Percentiles rank a stretch among this genome's conserved stretches.
Conservation (phyloP, 257 asterid genomes). For the Ilex aquifolium region DNA sequence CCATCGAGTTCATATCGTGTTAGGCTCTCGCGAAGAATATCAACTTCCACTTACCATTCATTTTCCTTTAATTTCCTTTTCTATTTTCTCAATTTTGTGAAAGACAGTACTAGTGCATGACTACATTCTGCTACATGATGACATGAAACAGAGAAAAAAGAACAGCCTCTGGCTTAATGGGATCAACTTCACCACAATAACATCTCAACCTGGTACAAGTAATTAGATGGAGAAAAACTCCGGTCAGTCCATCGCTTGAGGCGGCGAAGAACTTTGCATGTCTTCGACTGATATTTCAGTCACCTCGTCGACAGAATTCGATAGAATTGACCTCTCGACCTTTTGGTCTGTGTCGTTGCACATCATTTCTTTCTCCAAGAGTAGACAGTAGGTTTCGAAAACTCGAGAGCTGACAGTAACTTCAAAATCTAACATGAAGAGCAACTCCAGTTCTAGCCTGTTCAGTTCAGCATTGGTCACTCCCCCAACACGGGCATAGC, state of each 20-base stretch:
- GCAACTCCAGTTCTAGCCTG: slow-evolving; percentile 65
- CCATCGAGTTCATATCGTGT: too few species aligned
- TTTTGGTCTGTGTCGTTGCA: slow-evolving; percentile 18
- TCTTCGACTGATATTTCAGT: slow-evolving; percentile 55
- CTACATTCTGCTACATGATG: background rate
- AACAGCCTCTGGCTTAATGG: too few species aligned
- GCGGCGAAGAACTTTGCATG: slow-evolving; percentile 40
- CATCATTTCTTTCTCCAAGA: slow-evolving; percentile 70
- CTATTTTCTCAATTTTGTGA: background rate
- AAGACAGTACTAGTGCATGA: background rate
- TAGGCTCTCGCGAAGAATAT: too few species aligned
- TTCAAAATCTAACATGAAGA: slow-evolving; percentile 65
- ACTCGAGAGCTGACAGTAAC: slow-evolving; percentile 56
- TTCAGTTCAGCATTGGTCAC: slow-evolving; percentile 63
- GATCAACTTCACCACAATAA: too few species aligned
- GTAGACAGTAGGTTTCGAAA: slow-evolving; percentile 77
- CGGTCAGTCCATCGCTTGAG: slow-evolving; percentile 11
- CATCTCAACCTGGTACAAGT: background rate
- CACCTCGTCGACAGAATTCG: slow-evolving; percentile 35
- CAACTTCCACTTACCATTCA: too few species aligned
- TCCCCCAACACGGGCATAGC: slow-evolving; percentile 88
- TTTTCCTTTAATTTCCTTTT: too few species aligned
- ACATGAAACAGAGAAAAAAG: background rate
- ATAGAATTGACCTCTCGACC: slow-evolving; percentile 21
- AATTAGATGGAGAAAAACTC: background rate